A percentile compares a stretch with the other conserved stretches of the same genome.
Evolutionary conservation across 1,284 basidiomycete genomes (phyloP).

Genomic region (Microbotryomycetes sp.): DNA sequence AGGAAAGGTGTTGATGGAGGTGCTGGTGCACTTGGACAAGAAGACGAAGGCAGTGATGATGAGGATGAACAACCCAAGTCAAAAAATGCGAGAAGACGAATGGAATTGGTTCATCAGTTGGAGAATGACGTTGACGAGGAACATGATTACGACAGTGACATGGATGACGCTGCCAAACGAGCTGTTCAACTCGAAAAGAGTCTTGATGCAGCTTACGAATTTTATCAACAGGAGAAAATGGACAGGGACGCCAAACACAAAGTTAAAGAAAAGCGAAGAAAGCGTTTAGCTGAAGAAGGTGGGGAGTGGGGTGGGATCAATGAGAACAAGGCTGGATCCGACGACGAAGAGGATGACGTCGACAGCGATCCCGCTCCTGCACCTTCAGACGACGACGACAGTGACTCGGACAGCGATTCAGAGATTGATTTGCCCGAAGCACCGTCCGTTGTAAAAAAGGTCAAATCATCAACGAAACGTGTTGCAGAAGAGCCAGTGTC

Average conservation of each 20-base stretch:
- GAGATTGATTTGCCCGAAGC: conserved; percentile 54
- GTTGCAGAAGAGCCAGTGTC: not conserved
- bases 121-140: conserved; percentile 41
- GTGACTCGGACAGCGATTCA: conserved; percentile 46
- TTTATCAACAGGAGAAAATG: conserved; percentile 71
- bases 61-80: conserved; percentile 46
- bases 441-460: conserved; percentile 6
- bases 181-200: conserved; percentile 61
- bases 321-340: conserved; percentile 36
- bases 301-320: conserved; percentile 64
- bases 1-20: conserved; percentile 41
- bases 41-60: conserved; percentile 45
- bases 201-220: conserved; percentile 81
- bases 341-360: conserved; percentile 42
- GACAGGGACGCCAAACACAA: conserved; percentile 87
- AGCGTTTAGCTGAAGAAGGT: conserved; percentile 60
- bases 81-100: not conserved
- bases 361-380: conserved; percentile 34
- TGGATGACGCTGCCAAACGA: conserved; percentile 48
- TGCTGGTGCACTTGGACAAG: conserved; percentile 37
- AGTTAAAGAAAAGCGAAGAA: conserved; percentile 72
- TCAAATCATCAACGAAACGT: conserved; percentile 26
- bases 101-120: conserved; percentile 56
- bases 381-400: conserved; percentile 39
- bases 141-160: conserved; percentile 5